Evolutionary conservation across 768 basidiomycete genomes (phyloP), one percentile per base, ranked within the genome.

Genomic region (Sistotremastrum niveocremeum): DNA sequence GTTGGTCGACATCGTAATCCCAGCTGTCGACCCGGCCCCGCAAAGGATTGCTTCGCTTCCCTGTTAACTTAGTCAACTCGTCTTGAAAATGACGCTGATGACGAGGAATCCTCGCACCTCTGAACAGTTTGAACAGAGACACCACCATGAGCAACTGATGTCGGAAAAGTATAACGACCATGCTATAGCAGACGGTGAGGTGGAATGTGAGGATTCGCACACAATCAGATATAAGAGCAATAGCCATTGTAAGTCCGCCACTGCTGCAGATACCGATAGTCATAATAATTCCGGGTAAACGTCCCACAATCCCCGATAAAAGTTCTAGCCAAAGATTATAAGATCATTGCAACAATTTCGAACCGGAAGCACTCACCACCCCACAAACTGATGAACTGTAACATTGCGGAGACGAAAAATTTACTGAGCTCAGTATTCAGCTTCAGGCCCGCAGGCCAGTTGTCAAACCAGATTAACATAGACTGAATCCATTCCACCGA

Each of bases 371-470:
- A 69, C 83, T 41, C 47, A 91, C 91, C 63, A 4, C 72, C 76
- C 88, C 89, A 97, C 2, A 73, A 54, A 1, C 67, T 68, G 10
- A 87, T 73, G 9, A 86, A 51, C 29, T 71, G 71, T 3, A 81
- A 66, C 42, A 95, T 80, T 0, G 74, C 70, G 48, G 78, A 71
- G n/a, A 81, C 77, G 55, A 88, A 84, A 58, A 95, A 84, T 29
- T 70, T 67, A 53, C 88, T 87, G n/a, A 99, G 72, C 54, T 97
- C 87, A 0, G 88, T 87, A 56, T 98, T 98, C 44, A 99, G 78
- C 62, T 99, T 99, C 37, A 99, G 65, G 1, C 95, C 94, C 2
- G 81, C 90, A 0, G 94, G 94, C 94, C 94, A 98, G 49, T 84
- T 77, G 59, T 95, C 84, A 8, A 99, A 70, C 93, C 91, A 97